Evolutionary conservation across 1,284 basidiomycete genomes (phyloP).

Genomic region (Ganoderma multipileum): DNA sequence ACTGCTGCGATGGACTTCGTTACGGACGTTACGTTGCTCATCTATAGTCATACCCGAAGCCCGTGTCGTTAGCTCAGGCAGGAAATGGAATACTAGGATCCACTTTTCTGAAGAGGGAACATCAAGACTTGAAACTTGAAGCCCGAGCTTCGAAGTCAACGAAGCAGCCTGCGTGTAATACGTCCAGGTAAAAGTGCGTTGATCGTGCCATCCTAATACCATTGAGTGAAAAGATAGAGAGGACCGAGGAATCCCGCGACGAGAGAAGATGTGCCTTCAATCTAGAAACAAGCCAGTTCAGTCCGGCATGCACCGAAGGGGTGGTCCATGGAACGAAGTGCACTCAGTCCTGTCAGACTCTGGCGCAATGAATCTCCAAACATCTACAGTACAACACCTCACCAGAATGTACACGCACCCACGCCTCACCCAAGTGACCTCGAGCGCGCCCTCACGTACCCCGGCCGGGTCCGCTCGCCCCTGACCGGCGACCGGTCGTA

Average conservation of each 20-base stretch:
- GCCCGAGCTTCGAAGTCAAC: background rate
- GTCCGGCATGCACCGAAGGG: too few species aligned
- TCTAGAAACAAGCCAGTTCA: background rate
- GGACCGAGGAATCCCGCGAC: too few species aligned
- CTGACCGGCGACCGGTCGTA: conserved; percentile 7
- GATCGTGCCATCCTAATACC: too few species aligned
- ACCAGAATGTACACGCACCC: background rate
- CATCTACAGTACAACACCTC: background rate
- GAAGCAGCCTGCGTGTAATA: background rate
- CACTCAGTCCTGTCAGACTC: background rate
- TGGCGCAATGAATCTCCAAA: background rate
- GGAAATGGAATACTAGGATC: background rate
- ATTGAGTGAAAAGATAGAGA: too few species aligned
- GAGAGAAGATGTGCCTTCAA: background rate
- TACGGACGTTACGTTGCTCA: background rate
- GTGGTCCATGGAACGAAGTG: background rate
- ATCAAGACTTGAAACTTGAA: too few species aligned
- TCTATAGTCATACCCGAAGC: background rate
- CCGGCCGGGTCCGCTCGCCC: conserved; percentile 4
- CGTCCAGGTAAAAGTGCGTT: too few species aligned
- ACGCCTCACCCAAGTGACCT: conserved; percentile 23
- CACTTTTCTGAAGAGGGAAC: too few species aligned
- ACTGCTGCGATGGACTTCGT: background rate
- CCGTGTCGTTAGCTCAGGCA: background rate
- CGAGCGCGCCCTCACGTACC: conserved; percentile 27